These are phyloP conservation scores for Hericium coralloides DNA, from an alignment of 768 basidiomycete genomes.

Conservation along the genomic window DNA sequence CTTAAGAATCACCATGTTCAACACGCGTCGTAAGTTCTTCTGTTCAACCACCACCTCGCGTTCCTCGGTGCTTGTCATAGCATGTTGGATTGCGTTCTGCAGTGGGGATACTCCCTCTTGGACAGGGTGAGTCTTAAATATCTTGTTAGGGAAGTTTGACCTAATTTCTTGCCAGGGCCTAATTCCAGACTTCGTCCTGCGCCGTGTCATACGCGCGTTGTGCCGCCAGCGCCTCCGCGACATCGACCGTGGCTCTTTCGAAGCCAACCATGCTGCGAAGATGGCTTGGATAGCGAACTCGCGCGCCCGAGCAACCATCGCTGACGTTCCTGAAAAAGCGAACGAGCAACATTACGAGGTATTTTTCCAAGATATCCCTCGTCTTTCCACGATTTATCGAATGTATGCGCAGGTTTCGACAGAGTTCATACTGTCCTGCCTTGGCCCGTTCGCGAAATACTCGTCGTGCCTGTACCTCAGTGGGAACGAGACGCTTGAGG, in stretches of 20 bases:
- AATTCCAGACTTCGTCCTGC: conserved; percentile 50
- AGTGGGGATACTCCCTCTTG: conserved; percentile 29
- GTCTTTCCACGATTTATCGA: neutral
- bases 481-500: conserved; percentile 46
- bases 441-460: conserved; percentile 61
- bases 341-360: conserved; percentile 77
- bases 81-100: conserved; percentile 18
- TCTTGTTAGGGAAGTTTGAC: neutral
- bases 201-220: conserved; percentile 38
- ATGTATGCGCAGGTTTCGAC: conserved; percentile 37
- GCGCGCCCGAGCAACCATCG: conserved; percentile 40
- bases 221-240: conserved; percentile 47
- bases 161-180: conserved; percentile 33
- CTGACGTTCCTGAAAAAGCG: conserved; percentile 54
- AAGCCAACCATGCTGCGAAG: conserved; percentile 54
- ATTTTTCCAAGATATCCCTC: conserved; percentile 1
- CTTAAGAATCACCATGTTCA: no score
- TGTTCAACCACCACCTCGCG: no score
- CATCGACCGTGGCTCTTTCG: conserved; percentile 50
- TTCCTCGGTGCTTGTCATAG: no score
- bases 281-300: conserved; percentile 58
- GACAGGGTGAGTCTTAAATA: conserved; percentile 19
- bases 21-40: no score
- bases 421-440: conserved; percentile 53
- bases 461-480: conserved; percentile 58